Evolutionary conservation across 768 basidiomycete genomes (phyloP), one percentile per base, ranked within the genome.

Genomic region (Asterophora parasitica): DNA sequence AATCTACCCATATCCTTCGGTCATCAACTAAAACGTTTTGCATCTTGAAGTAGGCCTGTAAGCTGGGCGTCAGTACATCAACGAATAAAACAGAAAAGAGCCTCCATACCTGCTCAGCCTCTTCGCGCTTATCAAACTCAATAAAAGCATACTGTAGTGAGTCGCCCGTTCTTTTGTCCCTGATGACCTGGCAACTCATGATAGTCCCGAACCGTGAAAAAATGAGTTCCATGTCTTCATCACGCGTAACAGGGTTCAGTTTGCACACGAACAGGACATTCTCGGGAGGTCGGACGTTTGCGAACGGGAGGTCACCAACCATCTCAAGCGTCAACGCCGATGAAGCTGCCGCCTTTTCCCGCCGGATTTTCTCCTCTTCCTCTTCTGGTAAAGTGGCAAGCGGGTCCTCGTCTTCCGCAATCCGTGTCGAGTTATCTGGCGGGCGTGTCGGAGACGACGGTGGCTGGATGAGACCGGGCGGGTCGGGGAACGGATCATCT

Each of bases 221-320:
- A 46, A 99, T 99, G 33, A 99, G 79, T 63, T 98, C 95, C 39
- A 99, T 72, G 67, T 98, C 96, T 62, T 98, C 95, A 60, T 94
- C 92, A 41, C 87, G 76, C 20, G 96, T 98, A 15, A 96, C 94
- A 16, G 90, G 81, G 61, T 99, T 99, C 54, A 98, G 79, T 62
- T 98, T 98, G 82, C 96, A 99, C 8, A 99, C 94, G 66, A 99
- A 99, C 10, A 99, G 69, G 20, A 98, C 93, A 65, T 98, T 98
- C 68, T 99, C 96, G 0, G 96, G 96, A 0, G 96, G 96, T 36
- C 93, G 82, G 36, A 99, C 93, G 60, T 95, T 93, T 19, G 96
- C 96, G 62, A 99, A 98, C 1, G 96, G 96, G 44, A 98, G 72
- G 67, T 99, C 96, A 27, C 96, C 96, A 48, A 99, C 95, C 96